Evolutionary conservation across 2,329 filamentous ascomycete species (phyloP), one percentile per base, ranked within the genome.

Genomic region (Orbilia oligospora): DNA sequence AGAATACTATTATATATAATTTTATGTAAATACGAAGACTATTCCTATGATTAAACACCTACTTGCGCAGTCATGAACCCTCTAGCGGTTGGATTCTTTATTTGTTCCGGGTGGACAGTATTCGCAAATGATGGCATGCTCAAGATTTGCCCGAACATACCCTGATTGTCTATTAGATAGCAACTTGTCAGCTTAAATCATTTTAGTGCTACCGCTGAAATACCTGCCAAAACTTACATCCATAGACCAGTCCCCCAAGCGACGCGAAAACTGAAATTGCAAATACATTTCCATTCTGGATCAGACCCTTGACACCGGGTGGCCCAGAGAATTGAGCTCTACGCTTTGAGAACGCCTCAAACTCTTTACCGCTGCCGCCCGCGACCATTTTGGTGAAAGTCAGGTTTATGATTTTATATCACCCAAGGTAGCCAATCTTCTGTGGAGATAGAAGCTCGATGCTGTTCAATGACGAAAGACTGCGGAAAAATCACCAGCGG

Each of bases 141-240:
- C 27, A 61, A 66, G 53, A 73, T 64, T 30, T 56, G 56, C 14
- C 51, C 66, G 51, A 36, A 48, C 55, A 41, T 56, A 12, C 75
- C 41, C 18, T 83, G 79, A 80, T 82, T 63, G 80, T 82, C 61
- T 78, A 64, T 10, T 8, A 16, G 1, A 10, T 5, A 58, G 80
- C 6, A 58, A n/a, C 41, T 64, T 27, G 65, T 85, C 84, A 84
- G 87, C 87, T 48, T 87, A 84, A 3, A 83, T 82, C 86, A 88
- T 88, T 22, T 5, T 85, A 86, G 69, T 55, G 91, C n/a, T 89
- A 89, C 84, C 93, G 38, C 12, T 46, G 2, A 18, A 16, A 1
- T 2, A 92, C 84, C 93, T 91, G 81, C 91, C 92, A 83, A 93
- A 90, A 82, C 72, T 93, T 93, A 84, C 93, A 93, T 20, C 92